Base-by-base conservation (phyloP, 1,284 basidiomycete genomes). In the Papiliotrema fonsecae region DNA sequence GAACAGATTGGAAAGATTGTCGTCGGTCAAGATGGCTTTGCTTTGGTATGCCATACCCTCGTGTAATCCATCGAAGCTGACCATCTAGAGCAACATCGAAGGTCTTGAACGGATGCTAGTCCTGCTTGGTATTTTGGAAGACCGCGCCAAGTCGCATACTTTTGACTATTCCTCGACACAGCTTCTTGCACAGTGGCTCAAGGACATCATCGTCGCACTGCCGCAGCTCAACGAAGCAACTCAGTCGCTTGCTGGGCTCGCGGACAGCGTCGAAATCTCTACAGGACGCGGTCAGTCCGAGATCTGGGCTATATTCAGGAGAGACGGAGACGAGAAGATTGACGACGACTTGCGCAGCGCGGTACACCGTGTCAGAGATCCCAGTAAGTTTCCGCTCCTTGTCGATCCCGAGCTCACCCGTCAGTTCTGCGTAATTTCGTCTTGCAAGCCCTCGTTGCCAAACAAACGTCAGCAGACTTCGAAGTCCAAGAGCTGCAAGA, bases 121-220 rank as follows among this genome's bases (percentile, higher is more conserved):
- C 4, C 52, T 58, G 21, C 41, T 64, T 2, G 16, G 37, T 10
- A 47, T 69, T 18, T 56, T 76, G 34, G 70, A 73, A 56, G 52
- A 61, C 10, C 63, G 68, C 47, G 62, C 61, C 28, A 54, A 54
- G 24, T 37, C 42, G 1, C 42, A 57, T 7, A 57, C 61, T 1
- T 72, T 76, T 54, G 74, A 76, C 54, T 77, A 74, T 54, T 76
- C 77, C 9, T 67, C 76, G 1, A 64, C 76, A 10, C 73, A 72
- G 50, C 65, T 76, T 19, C 61, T 79, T 5, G 69, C 70, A 5
- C 49, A 55, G 0, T 72, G 70, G 70, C 56, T 76, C 21, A 44
- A 54, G 2, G 63, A 69, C 9, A 63, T 64, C 3, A 46, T 74
- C 1, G 42, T 32, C 2, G 50, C 44, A 4, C 39, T 66, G 13